These are phyloP conservation scores for Mycena chlorophos DNA, from an alignment of 768 basidiomycete genomes.

Conservation along the genomic window DNA sequence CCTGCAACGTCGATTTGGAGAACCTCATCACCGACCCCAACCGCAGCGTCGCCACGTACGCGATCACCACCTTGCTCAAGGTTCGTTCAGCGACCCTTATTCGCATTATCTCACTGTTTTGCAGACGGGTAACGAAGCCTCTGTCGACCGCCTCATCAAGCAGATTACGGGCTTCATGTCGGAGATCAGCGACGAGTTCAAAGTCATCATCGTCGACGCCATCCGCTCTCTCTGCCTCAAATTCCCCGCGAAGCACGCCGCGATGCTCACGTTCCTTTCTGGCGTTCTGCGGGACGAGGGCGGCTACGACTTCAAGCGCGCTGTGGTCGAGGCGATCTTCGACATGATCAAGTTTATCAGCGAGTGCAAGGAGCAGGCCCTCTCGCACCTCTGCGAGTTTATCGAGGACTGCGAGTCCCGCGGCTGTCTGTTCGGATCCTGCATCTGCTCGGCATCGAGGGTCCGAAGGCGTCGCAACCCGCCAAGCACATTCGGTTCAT, in stretches of 20 bases:
- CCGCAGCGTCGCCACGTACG: constrained; percentile 95
- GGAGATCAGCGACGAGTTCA: constrained; percentile 99
- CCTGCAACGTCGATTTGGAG: constrained; percentile 96
- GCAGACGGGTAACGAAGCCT: constrained; percentile 97
- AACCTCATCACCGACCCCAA: constrained; percentile 94
- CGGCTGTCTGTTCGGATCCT: constrained; percentile 97
- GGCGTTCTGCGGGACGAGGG: constrained; percentile 97
- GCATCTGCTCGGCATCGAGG: constrained; percentile 92
- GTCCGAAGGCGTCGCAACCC: constrained; percentile 93
- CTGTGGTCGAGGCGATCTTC: constrained; percentile 98
- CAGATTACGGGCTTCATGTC: constrained; percentile 99
- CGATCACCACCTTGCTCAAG: constrained; percentile 97
- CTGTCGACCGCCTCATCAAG: constrained; percentile 98
- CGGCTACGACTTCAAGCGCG: constrained; percentile 98
- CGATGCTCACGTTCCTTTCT: constrained; percentile 96
- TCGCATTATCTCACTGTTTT: constrained; percentile 17
- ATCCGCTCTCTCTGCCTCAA: constrained; percentile 98
- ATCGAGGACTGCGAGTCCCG: constrained; percentile 99
- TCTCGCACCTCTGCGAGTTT: constrained; percentile 98
- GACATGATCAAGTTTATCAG: constrained; percentile 99
- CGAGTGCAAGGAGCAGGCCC: constrained; percentile 95
- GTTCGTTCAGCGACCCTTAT: constrained; percentile 36
- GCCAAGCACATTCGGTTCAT: constrained; percentile 99
- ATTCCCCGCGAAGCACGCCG: constrained; percentile 94
- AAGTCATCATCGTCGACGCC: constrained; percentile 98